phyloP scores from a whole-genome alignment of 148 eudicot genomes.

The Camellia sinensis region DNA sequence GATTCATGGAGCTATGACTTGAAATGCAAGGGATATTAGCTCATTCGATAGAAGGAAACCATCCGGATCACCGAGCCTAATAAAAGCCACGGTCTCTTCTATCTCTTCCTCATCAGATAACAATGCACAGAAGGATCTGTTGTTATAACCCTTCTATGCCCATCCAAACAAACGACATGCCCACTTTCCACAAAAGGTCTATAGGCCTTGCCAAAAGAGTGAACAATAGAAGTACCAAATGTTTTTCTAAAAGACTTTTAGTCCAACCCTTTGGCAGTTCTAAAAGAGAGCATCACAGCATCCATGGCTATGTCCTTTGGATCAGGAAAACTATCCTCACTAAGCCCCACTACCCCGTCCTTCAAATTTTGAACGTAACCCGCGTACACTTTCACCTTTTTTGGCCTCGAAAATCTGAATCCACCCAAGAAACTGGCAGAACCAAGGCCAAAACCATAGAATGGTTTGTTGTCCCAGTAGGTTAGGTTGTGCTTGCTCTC shows the following conservation, averaged over 20 bases:
- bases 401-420: slow-evolving; percentile 83
- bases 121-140: slow-evolving; percentile 42
- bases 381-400: slow-evolving; percentile 60
- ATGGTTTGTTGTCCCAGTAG: slow-evolving; percentile 74
- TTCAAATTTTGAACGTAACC: slow-evolving; percentile 66
- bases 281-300: slow-evolving; percentile 79
- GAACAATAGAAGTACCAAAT: slow-evolving; percentile 55
- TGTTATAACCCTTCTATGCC: slow-evolving; percentile 42
- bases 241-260: slow-evolving; percentile 48
- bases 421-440: slow-evolving; percentile 77
- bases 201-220: slow-evolving; percentile 54
- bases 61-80: slow-evolving; percentile 88
- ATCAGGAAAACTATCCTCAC: slow-evolving; percentile 27
- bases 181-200: slow-evolving; percentile 73
- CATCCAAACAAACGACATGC: slow-evolving; percentile 65
- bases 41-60: slow-evolving; percentile 93
- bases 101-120: slow-evolving; percentile 30
- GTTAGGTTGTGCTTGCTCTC: slow-evolving; percentile 82
- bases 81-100: slow-evolving; percentile 39
- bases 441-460: slow-evolving; percentile 83
- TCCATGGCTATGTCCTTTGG: slow-evolving; percentile 72
- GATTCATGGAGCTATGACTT: slow-evolving; percentile 57
- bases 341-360: slow-evolving; percentile 26
- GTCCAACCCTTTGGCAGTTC: slow-evolving; percentile 83
- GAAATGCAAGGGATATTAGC: slow-evolving; percentile 78